Base-by-base conservation (phyloP, 2,329 filamentous ascomycete genomes). In the Didymella arachidicola region DNA sequence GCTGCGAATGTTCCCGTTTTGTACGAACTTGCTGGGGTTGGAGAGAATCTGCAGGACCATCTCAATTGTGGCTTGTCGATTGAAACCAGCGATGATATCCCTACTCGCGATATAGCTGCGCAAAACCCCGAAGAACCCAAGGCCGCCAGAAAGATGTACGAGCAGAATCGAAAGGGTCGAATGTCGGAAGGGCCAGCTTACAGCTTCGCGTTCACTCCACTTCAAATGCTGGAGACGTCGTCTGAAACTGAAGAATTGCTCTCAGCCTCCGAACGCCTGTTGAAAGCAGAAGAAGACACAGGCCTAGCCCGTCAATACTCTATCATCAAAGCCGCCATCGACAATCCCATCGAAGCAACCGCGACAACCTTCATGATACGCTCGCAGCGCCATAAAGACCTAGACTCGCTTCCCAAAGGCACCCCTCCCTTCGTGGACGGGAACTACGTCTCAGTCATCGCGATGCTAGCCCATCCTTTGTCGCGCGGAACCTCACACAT, bases 1-100 rank as follows among this genome's bases (percentile, higher is more conserved):
- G 76, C 78, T 34, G 80, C 83, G 61, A 75, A 78, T 7, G 86
- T 89, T 61, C 69, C 78, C 1, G 71, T 83, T 0, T 59, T 87
- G 16, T 78, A 82, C 6, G 79, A 88, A 60, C 83, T 86, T 1
- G 81, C 83, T 0, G 84, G 87, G 22, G 86, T 90, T 1, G 87
- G 87, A 1, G 82, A 83, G 57, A 86, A 89, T 71, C 78, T 89
- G 8, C 80, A 87, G 39, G 87, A 90, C 65, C 86, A 87, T 45
- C 42, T 65, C 2, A 65, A 65, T 19, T 63, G 60, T 25, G 38
- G 62, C 26, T 38, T 68, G 12, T 64, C 64, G 11, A 57, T 32
- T 30, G 64, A 67, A 43, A 54, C 54, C 18, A 27, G 43, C 42
- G 62, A 65, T 10, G 14, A 57, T 16, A 48, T 65, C 18, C 52